Conservation (phyloP, 495 filamentous ascomycete genomes). For the Aspergillus sparsus region DNA sequence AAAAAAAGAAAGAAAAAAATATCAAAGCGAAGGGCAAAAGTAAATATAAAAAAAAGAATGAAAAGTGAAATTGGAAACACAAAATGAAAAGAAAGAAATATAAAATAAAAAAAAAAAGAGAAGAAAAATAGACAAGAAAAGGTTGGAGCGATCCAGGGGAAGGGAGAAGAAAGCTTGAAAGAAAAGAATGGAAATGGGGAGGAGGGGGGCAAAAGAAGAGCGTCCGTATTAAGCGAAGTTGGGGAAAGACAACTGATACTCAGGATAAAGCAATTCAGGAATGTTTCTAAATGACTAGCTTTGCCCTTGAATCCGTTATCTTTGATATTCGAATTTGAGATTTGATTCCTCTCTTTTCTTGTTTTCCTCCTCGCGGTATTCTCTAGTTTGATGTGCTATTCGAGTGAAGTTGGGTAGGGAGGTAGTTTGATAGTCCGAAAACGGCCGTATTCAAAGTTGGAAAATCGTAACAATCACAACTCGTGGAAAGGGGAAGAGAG, state of each 20-base stretch:
- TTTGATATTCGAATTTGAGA: conserved; percentile 6
- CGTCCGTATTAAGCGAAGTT: conserved; percentile 25
- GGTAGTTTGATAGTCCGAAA: conserved; percentile 21
- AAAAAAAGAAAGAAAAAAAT: conserved; percentile 21
- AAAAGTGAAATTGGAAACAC: conserved; percentile 5
- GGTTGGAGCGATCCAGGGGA: conserved; percentile 19
- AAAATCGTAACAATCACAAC: conserved; percentile 9
- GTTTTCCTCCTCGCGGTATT: conserved; percentile 13
- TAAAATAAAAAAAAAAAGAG: conserved; percentile 11
- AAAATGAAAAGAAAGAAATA: conserved; percentile 8
- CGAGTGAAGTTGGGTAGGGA: conserved; percentile 9
- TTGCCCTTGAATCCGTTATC: neutral
- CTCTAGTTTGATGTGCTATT: conserved; percentile 4
- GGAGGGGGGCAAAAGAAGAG: conserved; percentile 13
- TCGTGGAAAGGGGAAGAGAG: conserved; percentile 9
- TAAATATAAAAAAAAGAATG: conserved; percentile 12
- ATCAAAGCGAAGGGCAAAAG: conserved; percentile 20
- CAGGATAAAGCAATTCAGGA: conserved; percentile 28
- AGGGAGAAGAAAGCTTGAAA: conserved; percentile 17
- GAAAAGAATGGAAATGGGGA: conserved; percentile 18
- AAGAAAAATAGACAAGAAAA: conserved; percentile 17
- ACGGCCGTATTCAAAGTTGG: conserved; percentile 23
- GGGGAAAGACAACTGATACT: conserved; percentile 20
- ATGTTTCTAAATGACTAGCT: conserved; percentile 11
- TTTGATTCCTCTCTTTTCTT: conserved; percentile 8